These are phyloP conservation scores for Leptodontidium sp. DNA, from an alignment of 2,329 filamentous ascomycete genomes.

Conservation along the genomic window DNA sequence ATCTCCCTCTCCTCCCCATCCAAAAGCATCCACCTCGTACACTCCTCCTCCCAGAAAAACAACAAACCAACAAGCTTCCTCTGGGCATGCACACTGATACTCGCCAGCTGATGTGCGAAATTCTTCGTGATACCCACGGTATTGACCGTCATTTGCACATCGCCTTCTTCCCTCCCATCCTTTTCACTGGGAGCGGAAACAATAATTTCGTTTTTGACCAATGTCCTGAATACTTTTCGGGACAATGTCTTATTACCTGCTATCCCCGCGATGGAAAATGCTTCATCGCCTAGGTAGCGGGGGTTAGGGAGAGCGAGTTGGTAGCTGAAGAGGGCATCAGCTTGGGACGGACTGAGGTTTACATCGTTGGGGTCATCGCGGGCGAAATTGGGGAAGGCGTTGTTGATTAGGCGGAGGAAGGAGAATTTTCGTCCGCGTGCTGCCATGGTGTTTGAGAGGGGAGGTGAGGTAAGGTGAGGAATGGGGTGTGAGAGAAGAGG, in stretches of 20 bases:
- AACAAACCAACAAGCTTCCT: constrained; percentile 43
- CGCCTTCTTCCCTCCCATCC: background rate
- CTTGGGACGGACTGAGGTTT: constrained; percentile 32
- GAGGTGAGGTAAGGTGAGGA: background rate
- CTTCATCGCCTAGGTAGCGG: constrained; percentile 27
- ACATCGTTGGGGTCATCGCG: constrained; percentile 34
- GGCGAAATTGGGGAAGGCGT: constrained; percentile 27
- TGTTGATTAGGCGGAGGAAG: constrained; percentile 34
- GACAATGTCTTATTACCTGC: constrained; percentile 20
- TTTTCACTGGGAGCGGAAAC: constrained; percentile 18
- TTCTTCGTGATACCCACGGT: constrained; percentile 30
- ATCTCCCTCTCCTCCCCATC: constrained; percentile 38
- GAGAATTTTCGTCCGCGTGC: constrained; percentile 29
- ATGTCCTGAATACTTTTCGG: constrained; percentile 31
- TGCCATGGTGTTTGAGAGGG: constrained; percentile 12
- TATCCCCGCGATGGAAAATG: constrained; percentile 34
- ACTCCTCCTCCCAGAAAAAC: constrained; percentile 45
- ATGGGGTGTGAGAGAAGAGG: background rate
- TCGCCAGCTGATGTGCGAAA: constrained; percentile 39
- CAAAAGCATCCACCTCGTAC: constrained; percentile 33
- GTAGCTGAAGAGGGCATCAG: constrained; percentile 34
- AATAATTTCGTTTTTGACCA: constrained; percentile 32
- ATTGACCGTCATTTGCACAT: constrained; percentile 31
- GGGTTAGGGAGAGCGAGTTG: constrained; percentile 31
- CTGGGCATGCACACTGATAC: constrained; percentile 39